A percentile compares a stretch with the other conserved stretches of the same genome.
Conservation (phyloP, 371 early-diverging fungal genomes). For the Dichotomocladium elegans region DNA sequence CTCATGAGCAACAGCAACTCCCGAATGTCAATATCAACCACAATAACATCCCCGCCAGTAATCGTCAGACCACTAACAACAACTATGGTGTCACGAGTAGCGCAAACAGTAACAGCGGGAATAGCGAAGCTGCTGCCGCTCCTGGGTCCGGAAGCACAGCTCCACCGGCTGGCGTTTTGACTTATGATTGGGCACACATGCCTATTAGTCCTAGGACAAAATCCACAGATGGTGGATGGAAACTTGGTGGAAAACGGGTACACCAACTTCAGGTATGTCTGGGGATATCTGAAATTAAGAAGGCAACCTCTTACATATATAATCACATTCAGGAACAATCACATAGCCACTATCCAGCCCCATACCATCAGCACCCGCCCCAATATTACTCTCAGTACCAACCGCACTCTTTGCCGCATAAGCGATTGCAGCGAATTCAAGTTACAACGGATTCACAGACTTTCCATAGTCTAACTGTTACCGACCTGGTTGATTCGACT, state of each 20-base stretch:
- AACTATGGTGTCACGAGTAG: background rate
- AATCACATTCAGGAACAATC: background rate
- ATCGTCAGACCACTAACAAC: too few species aligned
- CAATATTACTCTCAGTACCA: background rate
- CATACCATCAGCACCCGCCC: background rate
- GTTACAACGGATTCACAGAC: slow-evolving; percentile 36
- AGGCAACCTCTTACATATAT: too few species aligned
- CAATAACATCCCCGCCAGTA: too few species aligned
- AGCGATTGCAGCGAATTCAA: slow-evolving; percentile 15
- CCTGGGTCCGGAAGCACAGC: background rate
- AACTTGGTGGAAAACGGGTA: slow-evolving; percentile 8
- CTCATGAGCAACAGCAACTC: too few species aligned
- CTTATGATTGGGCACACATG: slow-evolving; percentile 5
- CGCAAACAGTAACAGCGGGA: background rate
- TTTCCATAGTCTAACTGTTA: slow-evolving; percentile 36
- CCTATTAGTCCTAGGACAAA: slow-evolving; percentile 11
- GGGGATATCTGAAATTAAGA: background rate
- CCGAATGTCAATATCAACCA: too few species aligned
- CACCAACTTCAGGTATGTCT: slow-evolving; percentile 4
- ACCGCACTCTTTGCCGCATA: background rate
- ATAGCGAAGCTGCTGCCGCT: too few species aligned
- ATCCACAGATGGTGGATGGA: slow-evolving; percentile 9
- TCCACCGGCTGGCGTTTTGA: background rate
- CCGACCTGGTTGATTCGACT: slow-evolving; percentile 32
- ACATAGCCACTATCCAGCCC: background rate